These are phyloP conservation scores for Fusarium sp. DNA, from an alignment of 2,329 filamentous ascomycete species.

Conservation along the genomic window DNA sequence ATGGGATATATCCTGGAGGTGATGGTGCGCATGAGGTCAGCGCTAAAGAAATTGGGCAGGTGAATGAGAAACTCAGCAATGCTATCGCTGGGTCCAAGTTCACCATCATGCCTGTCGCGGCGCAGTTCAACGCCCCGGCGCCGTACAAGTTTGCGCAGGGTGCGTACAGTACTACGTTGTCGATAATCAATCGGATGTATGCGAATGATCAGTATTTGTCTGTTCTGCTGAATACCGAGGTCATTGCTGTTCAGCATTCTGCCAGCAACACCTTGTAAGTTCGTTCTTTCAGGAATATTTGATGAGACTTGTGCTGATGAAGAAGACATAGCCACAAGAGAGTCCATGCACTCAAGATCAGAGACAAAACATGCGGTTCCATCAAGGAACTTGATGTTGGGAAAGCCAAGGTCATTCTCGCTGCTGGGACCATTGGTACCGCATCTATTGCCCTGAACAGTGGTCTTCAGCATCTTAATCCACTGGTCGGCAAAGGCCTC, in stretches of 20 bases:
- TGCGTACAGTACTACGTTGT: slow-evolving; percentile 31
- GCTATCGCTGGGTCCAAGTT: not conserved
- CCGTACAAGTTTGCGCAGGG: slow-evolving; percentile 34
- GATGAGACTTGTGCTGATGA: not conserved
- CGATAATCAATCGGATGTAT: slow-evolving; percentile 38
- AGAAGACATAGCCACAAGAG: not conserved
- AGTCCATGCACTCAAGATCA: slow-evolving; percentile 22
- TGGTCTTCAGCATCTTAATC: slow-evolving; percentile 22
- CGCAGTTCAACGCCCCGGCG: slow-evolving; percentile 30
- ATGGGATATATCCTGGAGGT: slow-evolving; percentile 17
- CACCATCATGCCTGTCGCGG: slow-evolving; percentile 29
- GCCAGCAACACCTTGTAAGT: not conserved
- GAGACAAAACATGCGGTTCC: slow-evolving; percentile 5
- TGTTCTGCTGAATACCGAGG: slow-evolving; percentile 29
- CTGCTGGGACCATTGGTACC: slow-evolving; percentile 30
- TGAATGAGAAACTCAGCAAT: slow-evolving; percentile 6
- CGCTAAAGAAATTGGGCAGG: slow-evolving; percentile 1
- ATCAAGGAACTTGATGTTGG: slow-evolving; percentile 27
- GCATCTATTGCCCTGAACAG: slow-evolving; percentile 34
- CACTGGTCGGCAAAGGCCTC: slow-evolving; percentile 10
- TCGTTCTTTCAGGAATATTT: too few species aligned
- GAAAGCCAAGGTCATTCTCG: slow-evolving; percentile 21
- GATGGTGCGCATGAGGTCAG: slow-evolving; percentile 17
- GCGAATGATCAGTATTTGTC: slow-evolving; percentile 33
- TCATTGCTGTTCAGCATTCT: slow-evolving; percentile 14